A percentile compares a stretch with the other conserved stretches of the same genome.
phyloP scores from a whole-genome alignment of 805 yeast genomes.

The Candida nanaspora region DNA sequence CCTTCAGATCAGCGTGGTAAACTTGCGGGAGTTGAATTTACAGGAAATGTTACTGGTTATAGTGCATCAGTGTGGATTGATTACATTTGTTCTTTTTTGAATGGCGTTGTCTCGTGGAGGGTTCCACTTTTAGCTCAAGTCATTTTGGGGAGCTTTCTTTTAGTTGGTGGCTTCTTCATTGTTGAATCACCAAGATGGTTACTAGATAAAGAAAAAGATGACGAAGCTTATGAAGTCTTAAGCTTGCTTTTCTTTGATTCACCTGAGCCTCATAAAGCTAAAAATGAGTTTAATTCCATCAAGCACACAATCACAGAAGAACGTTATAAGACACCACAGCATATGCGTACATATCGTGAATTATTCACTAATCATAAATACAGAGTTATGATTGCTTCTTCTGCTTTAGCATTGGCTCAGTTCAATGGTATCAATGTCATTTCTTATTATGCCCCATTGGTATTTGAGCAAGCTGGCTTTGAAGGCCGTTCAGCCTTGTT shows the following conservation, averaged over 20 bases:
- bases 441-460: slow-evolving; percentile 85
- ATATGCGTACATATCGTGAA: slow-evolving; percentile 33
- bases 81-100: slow-evolving; percentile 62
- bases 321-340: slow-evolving; percentile 29
- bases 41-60: slow-evolving; percentile 81
- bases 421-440: slow-evolving; percentile 85
- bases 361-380: slow-evolving; percentile 29
- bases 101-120: slow-evolving; percentile 65
- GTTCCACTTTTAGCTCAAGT: slow-evolving; percentile 73
- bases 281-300: slow-evolving; percentile 39
- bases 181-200: slow-evolving; percentile 90
- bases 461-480: slow-evolving; percentile 91
- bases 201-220: slow-evolving; percentile 63
- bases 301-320: slow-evolving; percentile 34
- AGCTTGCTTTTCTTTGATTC: slow-evolving; percentile 25
- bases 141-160: slow-evolving; percentile 55
- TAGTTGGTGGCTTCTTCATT: slow-evolving; percentile 67
- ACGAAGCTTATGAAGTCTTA: slow-evolving; percentile 37
- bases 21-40: slow-evolving; percentile 80
- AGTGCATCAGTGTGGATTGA: slow-evolving; percentile 84
- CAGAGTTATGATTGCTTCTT: slow-evolving; percentile 73
- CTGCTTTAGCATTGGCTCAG: slow-evolving; percentile 84
- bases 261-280: slow-evolving; percentile 16
- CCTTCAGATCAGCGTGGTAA: slow-evolving; percentile 84
- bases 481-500: slow-evolving; percentile 72